Conservation (phyloP, 164 flowering plant genomes). For the Vitis rupestris region DNA sequence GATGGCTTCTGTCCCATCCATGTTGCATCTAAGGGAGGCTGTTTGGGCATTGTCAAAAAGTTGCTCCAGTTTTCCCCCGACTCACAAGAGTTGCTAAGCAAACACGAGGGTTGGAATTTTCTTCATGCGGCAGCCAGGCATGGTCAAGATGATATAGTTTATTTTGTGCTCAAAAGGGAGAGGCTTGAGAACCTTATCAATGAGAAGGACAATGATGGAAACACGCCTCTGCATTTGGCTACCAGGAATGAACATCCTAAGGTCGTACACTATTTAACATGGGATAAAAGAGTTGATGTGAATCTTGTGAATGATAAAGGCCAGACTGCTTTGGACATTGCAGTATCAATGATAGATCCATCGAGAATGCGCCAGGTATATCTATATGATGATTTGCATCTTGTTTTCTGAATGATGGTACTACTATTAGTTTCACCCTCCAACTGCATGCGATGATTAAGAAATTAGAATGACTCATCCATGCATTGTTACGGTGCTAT, state of each 20-base stretch:
- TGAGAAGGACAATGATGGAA: constrained; percentile 10
- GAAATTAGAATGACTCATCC: too few species aligned
- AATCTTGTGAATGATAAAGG: too few species aligned
- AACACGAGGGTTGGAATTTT: constrained; percentile 4
- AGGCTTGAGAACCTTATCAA: constrained; percentile 10
- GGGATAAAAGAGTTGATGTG: too few species aligned
- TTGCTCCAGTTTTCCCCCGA: constrained; percentile 6
- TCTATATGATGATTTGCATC: too few species aligned
- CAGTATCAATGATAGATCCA: too few species aligned
- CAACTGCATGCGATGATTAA: too few species aligned
- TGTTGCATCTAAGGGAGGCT: constrained; percentile 11
- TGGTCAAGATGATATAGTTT: constrained; percentile 8
- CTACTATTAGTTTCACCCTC: too few species aligned
- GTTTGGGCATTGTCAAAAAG: not conserved
- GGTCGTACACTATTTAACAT: not conserved
- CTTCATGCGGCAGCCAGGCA: constrained; percentile 16
- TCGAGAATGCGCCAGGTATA: too few species aligned
- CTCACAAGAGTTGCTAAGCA: constrained; percentile 2
- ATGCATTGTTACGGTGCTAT: too few species aligned
- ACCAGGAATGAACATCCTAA: not conserved
- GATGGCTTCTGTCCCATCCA: not conserved
- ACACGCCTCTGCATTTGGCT: constrained; percentile 24
- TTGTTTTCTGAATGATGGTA: too few species aligned
- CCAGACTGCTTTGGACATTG: too few species aligned
- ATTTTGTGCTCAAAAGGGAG: not conserved